A percentile compares a stretch with the other conserved stretches of the same genome.
Conservation (phyloP, 768 basidiomycete species). For the Thelephora ganbajun region DNA sequence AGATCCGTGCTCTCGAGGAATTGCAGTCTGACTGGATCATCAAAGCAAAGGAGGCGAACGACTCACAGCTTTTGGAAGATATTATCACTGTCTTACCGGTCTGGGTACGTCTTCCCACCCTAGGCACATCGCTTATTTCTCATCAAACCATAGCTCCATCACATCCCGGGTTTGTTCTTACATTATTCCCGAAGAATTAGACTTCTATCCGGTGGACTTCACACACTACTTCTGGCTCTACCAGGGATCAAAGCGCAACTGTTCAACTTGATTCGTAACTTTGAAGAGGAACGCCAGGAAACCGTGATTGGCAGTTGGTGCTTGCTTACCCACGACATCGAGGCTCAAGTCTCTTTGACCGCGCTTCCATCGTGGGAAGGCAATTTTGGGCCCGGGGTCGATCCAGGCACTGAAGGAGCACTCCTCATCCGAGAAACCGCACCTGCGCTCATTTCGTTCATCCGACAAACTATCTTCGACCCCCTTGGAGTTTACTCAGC, state of each 20-base stretch:
- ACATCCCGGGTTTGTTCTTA: conserved; percentile 67
- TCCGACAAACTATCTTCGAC: conserved; percentile 42
- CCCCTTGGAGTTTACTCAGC: conserved; percentile 42
- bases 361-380: conserved; percentile 42
- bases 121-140: neutral
- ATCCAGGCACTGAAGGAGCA: conserved; percentile 1
- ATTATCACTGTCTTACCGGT: conserved; percentile 50
- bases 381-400: conserved; percentile 10
- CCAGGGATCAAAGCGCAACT: conserved; percentile 33
- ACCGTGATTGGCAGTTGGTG: conserved; percentile 61
- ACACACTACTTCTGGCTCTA: conserved; percentile 51
- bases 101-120: conserved; percentile 52
- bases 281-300: conserved; percentile 30
- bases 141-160: conserved; percentile 51
- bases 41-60: conserved; percentile 24
- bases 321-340: conserved; percentile 57
- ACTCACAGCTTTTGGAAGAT: conserved; percentile 29
- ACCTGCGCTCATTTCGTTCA: conserved; percentile 31
- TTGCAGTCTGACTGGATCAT: conserved; percentile 57
- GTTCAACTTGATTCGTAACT: conserved; percentile 33
- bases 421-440: conserved; percentile 20
- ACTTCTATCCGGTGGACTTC: conserved; percentile 41
- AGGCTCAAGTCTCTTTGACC: conserved; percentile 38
- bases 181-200: conserved; percentile 73
- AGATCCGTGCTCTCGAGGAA: conserved; percentile 76